phyloP scores from a whole-genome alignment of 2,329 filamentous ascomycete genomes.

The Xylariaceae sp. region DNA sequence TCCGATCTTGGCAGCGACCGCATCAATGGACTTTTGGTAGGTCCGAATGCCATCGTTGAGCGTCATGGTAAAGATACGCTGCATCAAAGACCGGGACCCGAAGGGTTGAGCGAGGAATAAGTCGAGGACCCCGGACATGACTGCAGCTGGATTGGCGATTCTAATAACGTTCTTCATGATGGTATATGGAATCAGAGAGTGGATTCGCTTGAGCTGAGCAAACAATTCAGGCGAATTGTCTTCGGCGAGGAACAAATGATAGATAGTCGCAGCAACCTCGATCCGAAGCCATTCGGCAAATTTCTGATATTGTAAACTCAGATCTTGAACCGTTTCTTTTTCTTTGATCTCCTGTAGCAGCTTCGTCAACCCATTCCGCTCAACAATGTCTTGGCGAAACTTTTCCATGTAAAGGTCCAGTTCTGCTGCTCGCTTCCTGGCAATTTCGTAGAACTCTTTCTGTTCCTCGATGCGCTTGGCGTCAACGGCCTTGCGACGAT shows the following conservation, averaged over 20 bases:
- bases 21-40: constrained; percentile 84
- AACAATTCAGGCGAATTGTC: constrained; percentile 98
- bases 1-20: constrained; percentile 72
- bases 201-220: constrained; percentile 88
- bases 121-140: constrained; percentile 94
- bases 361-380: constrained; percentile 79
- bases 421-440: constrained; percentile 82
- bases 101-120: constrained; percentile 96
- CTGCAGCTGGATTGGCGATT: constrained; percentile 91
- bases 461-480: constrained; percentile 89
- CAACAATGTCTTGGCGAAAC: constrained; percentile 68
- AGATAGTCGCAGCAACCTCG: constrained; percentile 92
- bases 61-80: constrained; percentile 90
- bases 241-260: constrained; percentile 95
- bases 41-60: constrained; percentile 85
- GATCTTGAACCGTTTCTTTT: constrained; percentile 80
- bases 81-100: constrained; percentile 82
- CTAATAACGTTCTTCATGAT: constrained; percentile 95
- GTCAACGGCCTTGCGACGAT: constrained; percentile 77
- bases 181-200: constrained; percentile 90
- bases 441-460: constrained; percentile 92
- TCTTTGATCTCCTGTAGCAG: constrained; percentile 91
- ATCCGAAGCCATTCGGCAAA: constrained; percentile 98
- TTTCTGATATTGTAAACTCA: constrained; percentile 94
- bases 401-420: constrained; percentile 98